Evolutionary conservation across 1,284 basidiomycete species (phyloP).

Genomic region (Cerioporus squamosus): DNA sequence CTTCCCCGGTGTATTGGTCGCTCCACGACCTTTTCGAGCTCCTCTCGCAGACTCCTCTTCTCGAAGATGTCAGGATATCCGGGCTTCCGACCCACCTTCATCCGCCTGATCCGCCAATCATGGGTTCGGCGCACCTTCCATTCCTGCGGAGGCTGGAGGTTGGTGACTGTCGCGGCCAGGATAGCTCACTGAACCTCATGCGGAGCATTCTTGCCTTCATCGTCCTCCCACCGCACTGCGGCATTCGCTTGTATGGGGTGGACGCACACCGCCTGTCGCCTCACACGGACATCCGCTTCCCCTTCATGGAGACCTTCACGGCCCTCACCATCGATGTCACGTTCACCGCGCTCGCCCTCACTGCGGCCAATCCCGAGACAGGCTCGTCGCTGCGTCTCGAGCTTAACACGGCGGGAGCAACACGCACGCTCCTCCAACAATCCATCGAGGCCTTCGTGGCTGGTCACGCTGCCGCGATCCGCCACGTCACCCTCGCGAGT

Average conservation of each 20-base stretch:
- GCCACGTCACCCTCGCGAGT: conserved; percentile 6
- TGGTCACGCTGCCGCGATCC: neutral
- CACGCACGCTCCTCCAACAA: conserved; percentile 4
- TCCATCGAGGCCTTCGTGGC: conserved; percentile 2
- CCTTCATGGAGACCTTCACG: neutral
- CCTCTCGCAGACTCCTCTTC: neutral
- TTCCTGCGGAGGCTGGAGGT: conserved; percentile 9
- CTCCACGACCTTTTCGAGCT: conserved; percentile 10
- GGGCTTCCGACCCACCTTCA: conserved; percentile 18
- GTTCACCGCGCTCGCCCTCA: conserved; percentile 4
- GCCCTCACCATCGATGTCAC: conserved; percentile 11
- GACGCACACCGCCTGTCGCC: neutral
- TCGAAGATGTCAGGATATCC: neutral
- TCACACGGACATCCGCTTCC: conserved; percentile 1
- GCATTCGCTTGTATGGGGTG: conserved; percentile 11
- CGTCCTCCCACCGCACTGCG: conserved; percentile 3
- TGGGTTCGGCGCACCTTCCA: neutral
- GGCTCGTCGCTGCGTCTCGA: conserved; percentile 6
- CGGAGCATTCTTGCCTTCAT: conserved; percentile 9
- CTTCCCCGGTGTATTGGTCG: conserved; percentile 1
- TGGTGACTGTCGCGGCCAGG: conserved; percentile 8
- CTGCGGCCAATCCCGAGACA: neutral
- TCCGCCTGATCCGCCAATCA: neutral
- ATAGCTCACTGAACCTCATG: conserved; percentile 6
- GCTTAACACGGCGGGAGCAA: conserved; percentile 16